Evolutionary conservation across 306 rosid genomes (phyloP).

Genomic region (Rosa lucieae): DNA sequence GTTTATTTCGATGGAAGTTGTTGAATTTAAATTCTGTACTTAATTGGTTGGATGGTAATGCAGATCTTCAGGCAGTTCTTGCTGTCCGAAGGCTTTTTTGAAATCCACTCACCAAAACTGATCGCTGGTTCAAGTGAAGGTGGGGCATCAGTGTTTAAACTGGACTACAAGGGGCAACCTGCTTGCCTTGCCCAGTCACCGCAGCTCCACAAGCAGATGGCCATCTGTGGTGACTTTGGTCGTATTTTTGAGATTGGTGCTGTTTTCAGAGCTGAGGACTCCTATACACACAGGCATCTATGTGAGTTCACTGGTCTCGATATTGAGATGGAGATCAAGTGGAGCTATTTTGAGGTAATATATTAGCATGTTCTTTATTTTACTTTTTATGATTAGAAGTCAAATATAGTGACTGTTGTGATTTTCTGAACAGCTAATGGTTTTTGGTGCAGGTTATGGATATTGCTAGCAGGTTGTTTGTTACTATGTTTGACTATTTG

Average conservation of each 20-base stretch:
- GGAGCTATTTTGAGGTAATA: constrained; percentile 77
- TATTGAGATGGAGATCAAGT: constrained; percentile 86
- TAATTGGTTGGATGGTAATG: constrained; percentile 19
- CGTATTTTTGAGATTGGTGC: constrained; percentile 92
- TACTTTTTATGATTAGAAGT: constrained; percentile 9
- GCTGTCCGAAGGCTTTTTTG: constrained; percentile 44
- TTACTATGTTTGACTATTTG: constrained; percentile 69
- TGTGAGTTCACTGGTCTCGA: constrained; percentile 97
- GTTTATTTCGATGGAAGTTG: not conserved
- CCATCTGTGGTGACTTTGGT: constrained; percentile 76
- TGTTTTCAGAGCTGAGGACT: constrained; percentile 90
- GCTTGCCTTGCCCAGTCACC: constrained; percentile 98
- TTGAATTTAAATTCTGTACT: not conserved
- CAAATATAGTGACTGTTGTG: constrained; percentile 18
- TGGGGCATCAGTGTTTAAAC: constrained; percentile 86
- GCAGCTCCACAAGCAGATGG: constrained; percentile 96
- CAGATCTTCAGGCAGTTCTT: constrained; percentile 83
- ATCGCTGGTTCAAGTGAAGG: constrained; percentile 97
- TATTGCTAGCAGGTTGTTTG: constrained; percentile 67
- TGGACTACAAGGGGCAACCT: constrained; percentile 83
- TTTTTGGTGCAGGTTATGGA: constrained; percentile 75
- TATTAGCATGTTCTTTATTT: not conserved
- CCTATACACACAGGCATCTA: constrained; percentile 84
- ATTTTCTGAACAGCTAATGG: constrained; percentile 10
- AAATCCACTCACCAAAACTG: constrained; percentile 83